Conservation (phyloP, 257 asterid genomes). For the Osmanthus fragrans region DNA sequence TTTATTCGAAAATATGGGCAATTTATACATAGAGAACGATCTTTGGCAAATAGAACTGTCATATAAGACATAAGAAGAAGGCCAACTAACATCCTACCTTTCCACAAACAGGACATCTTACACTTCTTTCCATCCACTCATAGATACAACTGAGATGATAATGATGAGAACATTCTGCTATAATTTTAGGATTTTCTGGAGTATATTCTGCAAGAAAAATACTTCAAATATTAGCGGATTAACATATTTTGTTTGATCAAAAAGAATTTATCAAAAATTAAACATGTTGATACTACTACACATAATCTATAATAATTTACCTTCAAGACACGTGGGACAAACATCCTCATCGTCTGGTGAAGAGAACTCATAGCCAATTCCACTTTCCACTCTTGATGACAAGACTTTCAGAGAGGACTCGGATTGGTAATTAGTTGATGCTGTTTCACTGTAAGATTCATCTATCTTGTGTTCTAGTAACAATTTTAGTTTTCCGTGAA, state of each 20-base stretch:
- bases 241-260: not conserved
- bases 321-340: conserved; percentile 76
- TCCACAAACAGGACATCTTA: conserved; percentile 57
- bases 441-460: conserved; percentile 2
- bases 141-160: conserved; percentile 70
- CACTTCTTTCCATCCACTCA: conserved; percentile 75
- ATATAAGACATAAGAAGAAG: not conserved
- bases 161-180: conserved; percentile 55
- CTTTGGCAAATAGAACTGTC: not conserved
- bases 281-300: not conserved
- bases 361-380: conserved; percentile 8
- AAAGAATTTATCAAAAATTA: too few relatives aligned
- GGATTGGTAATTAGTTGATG: conserved; percentile 11
- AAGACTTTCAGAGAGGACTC: conserved; percentile 23
- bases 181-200: conserved; percentile 58
- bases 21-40: not conserved
- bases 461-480: not conserved
- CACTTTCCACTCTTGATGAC: conserved; percentile 13
- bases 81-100: conserved; percentile 33
- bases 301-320: conserved; percentile 29
- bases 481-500: conserved; percentile 10
- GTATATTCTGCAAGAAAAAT: conserved; percentile 43
- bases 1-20: not conserved
- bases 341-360: conserved; percentile 43
- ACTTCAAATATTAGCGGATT: not conserved